Base-by-base conservation (phyloP, 768 basidiomycete species). In the Termitomyces heimii region DNA sequence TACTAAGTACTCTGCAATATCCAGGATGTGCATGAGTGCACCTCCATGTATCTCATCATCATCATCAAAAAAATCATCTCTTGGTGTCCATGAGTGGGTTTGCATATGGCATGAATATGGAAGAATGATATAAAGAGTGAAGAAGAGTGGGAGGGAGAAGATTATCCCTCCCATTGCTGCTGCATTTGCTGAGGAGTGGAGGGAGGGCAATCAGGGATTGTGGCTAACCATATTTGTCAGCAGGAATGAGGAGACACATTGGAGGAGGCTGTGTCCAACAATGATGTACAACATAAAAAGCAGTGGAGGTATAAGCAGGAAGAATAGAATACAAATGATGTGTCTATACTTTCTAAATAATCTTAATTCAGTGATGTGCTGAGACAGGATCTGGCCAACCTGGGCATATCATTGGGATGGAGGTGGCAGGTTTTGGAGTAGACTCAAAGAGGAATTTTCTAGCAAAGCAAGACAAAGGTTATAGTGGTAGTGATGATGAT, bases 151-250 rank as follows among this genome's bases (percentile, higher is more conserved):
- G 6, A 72, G 55, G 2, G 72, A 37, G 49, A 75, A 67, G 55
- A 75, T 70, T 5, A 64, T 60, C 1, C 72, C 73, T 44, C 73
- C 73, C 26, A 64, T 65, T 18, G 72, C 71, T 14, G 67, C 73
- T 26, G 72, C 70, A 49, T 67, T 63, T 39, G 67, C 65, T 14
- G 73, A 71, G 8, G 72, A 63, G 28, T 65, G 57, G 24, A 73
- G 54, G 24, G 70, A 62, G 1, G 66, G 58, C 24, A 52, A 57
- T 56, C 65, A 70, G 16, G 50, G 28, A 24, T 42, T n/a, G 16
- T 28, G 8, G 22, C 9, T 48, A 9, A 24, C 12, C 20, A 12
- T 28, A 12, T 40, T 8, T n/a, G n/a, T 18, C 12, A 34, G 28
- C 55, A n/a, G 4, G 39, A 53, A 6, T 58, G 51, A 2, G 18